Evolutionary conservation across 306 rosid species (phyloP), one percentile per base, ranked within the genome.

Genomic region (Prosopis cineraria): DNA sequence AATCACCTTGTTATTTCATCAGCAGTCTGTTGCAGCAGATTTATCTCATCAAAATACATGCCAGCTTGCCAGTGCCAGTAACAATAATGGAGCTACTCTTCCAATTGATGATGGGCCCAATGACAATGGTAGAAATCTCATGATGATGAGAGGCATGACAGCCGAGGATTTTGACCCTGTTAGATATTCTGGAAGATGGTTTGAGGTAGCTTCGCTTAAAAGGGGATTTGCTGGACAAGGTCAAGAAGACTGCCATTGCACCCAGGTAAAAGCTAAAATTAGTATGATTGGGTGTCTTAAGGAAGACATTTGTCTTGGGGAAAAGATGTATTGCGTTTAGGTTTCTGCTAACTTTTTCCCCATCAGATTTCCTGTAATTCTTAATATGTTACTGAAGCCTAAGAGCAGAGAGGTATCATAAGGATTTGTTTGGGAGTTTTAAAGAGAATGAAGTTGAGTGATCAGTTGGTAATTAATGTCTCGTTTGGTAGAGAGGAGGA

Each of bases 141-240:
- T 95, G 98, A 91, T 91, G 97, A 95, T 92, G 96, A 89, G 93
- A 85, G 98, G 97, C 34, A 92, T 95, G 98, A 87, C 98, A 20
- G 89, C 97, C 72, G 89, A 88, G 31, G 37, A 88, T 80, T 95
- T 95, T 59, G 91, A 95, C 82, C 98, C 98, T 25, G 29, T 81
- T 48, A 83, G 90, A 79, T 95, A 95, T 78, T 89, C 97, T 7
- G 98, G 98, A 67, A 92, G 99, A 86, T 95, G 99, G 99, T 95
- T 91, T 77, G 99, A 95, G 87, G 98, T 95, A 75, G 97, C 99
- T 79, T 95, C 99, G 1, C 99, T 92, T 59, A 95, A 95, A 85
- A 78, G 97, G n/a, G 99, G 99, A 82, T 95, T 95, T 68, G 97
- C 98, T 45, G 99, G 99, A 74, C 89, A 78, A 80, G 99, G 99